phyloP scores from a whole-genome alignment of 495 filamentous ascomycete genomes.

The Hypomontagnella monticulosa region DNA sequence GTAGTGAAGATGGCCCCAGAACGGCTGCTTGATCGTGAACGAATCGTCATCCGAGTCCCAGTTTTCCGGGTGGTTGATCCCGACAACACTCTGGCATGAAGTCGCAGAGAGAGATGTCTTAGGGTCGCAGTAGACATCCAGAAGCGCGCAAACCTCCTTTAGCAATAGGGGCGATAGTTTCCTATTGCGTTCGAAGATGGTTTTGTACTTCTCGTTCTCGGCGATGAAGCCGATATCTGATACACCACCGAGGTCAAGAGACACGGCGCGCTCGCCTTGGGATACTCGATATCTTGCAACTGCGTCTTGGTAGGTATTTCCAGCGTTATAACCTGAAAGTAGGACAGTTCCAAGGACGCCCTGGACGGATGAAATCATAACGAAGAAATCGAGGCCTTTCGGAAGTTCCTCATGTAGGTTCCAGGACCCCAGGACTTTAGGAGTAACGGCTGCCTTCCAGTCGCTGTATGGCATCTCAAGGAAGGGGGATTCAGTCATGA shows the following conservation, averaged over 20 bases:
- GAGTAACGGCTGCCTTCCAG: constrained; percentile 48
- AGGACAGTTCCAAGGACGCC: constrained; percentile 58
- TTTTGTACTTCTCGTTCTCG: constrained; percentile 41
- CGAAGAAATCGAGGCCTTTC: constrained; percentile 65
- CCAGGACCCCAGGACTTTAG: constrained; percentile 57
- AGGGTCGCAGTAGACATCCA: constrained; percentile 16
- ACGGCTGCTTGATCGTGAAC: neutral
- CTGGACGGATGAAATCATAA: constrained; percentile 61
- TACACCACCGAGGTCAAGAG: constrained; percentile 62
- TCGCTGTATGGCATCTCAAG: constrained; percentile 54
- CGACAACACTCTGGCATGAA: neutral
- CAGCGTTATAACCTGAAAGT: constrained; percentile 66
- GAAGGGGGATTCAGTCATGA: constrained; percentile 52
- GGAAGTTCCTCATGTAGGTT: constrained; percentile 57
- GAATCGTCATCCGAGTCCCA: neutral
- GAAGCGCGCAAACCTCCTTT: constrained; percentile 18
- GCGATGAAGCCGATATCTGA: constrained; percentile 53
- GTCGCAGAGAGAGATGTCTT: neutral
- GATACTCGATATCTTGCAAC: constrained; percentile 48
- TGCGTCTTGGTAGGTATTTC: constrained; percentile 64
- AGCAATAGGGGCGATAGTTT: neutral
- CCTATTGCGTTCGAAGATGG: neutral
- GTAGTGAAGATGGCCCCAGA: neutral
- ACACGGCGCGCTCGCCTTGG: constrained; percentile 45
- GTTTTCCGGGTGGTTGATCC: neutral